Evolutionary conservation across 148 eudicot genomes (phyloP), one percentile per base, ranked within the genome.

Genomic region (Chenopodium berlandieri): DNA sequence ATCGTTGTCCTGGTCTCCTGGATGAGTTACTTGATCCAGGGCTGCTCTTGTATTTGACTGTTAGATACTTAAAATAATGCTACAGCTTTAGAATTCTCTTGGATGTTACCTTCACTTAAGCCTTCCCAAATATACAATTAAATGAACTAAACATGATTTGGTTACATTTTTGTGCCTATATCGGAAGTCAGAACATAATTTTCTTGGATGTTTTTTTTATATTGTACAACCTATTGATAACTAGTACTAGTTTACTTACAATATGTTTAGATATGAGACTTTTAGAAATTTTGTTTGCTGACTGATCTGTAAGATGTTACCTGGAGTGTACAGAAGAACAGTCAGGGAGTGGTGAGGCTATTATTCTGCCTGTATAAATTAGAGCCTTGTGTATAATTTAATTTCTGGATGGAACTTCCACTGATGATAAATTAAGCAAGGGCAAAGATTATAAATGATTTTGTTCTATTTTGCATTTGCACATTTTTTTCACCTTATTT

Each of bases 401-500:
- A 17, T 14, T 13, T 16, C 60, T 56, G 56, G 56, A 52, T 12
- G 56, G 13, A 52, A 10, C 56, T 13, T 13, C 60, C 60, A 56
- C 16, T 12, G 22, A 56, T 14, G 60, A 17, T 56, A 56, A 16
- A 56, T 56, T 12, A 17, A 12, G 60, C 17, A 56, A 56, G 60
- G 60, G 60, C 60, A 56, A 3, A 17, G 16, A 16, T 56, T 56
- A 12, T 56, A 17, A 56, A 56, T 12, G 60, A 16, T 44, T 71
- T 44, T 56, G 25, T 56, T 58, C 37, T 50, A 1, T 2, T 47
- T 12, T 13, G 31, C 23, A n/a, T 58, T 22, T 58, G 27, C 50
- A 19, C 68, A 76, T 17, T 75, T 52, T 58, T 77, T 78, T 68
- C 27, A 72, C 52, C 70, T 17, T 50, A 1, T 66, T 67, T 48